Percentiles rank a stretch among this genome's conserved stretches.
These are phyloP conservation scores for Podospora tetraspora DNA, from an alignment of 495 filamentous ascomycete genomes.

Conservation along the genomic window DNA sequence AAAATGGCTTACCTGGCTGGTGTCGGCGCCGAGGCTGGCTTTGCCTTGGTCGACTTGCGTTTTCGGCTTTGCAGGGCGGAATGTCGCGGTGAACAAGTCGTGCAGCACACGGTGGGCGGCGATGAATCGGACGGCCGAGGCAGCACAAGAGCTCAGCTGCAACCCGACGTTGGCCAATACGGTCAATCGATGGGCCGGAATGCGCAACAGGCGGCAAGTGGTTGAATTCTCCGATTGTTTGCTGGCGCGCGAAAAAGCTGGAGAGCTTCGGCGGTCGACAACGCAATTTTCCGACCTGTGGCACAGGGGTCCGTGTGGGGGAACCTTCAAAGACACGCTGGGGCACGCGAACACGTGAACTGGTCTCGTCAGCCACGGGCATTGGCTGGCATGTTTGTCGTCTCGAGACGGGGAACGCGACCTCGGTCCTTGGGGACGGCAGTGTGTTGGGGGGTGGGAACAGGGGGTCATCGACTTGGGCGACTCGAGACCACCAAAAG, in stretches of 20 bases:
- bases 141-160: not conserved
- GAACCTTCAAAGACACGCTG: slow-evolving; percentile 24
- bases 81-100: not conserved
- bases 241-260: slow-evolving; percentile 5
- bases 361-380: not conserved
- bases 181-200: not conserved
- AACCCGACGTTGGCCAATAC: not conserved
- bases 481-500: not conserved
- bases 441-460: slow-evolving; percentile 1
- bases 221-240: slow-evolving; percentile 13
- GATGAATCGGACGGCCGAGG: not conserved
- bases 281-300: slow-evolving; percentile 11
- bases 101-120: not conserved
- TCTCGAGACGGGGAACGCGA: slow-evolving; percentile 5
- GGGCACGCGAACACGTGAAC: slow-evolving; percentile 29
- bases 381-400: slow-evolving; percentile 16
- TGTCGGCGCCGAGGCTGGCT: not conserved
- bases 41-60: not conserved
- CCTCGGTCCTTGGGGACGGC: not conserved
- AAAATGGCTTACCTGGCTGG: not conserved
- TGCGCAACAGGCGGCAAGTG: not conserved
- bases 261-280: slow-evolving; percentile 5
- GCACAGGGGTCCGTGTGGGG: slow-evolving; percentile 28
- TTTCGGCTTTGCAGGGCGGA: not conserved
- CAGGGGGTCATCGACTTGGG: not conserved